These are phyloP conservation scores for Nidula microcarpa DNA, from an alignment of 768 basidiomycete species.

Conservation along the genomic window DNA sequence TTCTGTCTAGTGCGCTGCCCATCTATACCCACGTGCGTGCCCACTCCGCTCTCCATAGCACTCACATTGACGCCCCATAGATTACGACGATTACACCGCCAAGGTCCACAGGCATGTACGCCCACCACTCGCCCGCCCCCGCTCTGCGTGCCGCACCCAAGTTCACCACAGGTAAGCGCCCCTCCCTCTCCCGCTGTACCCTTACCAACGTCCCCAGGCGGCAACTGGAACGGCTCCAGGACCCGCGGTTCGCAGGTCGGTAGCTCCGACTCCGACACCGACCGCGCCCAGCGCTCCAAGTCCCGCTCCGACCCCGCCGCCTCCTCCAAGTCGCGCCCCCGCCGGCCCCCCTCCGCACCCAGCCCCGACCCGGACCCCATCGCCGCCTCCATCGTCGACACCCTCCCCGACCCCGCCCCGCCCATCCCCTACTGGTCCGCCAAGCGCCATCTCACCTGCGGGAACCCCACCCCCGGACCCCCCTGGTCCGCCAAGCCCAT, in stretches of 20 bases:
- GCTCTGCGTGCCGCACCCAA: no score
- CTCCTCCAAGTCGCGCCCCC: not conserved
- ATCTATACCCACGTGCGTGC: no score
- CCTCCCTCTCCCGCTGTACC: no score
- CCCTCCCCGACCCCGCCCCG: conserved; percentile 46
- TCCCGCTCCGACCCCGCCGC: not conserved
- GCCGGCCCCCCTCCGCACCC: conserved; percentile 34
- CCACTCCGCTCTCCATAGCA: no score
- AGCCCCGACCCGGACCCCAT: conserved; percentile 38
- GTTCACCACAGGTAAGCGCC: not conserved
- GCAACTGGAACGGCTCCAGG: no score
- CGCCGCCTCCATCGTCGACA: conserved; percentile 49
- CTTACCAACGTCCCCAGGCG: no score
- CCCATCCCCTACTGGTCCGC: conserved; percentile 81
- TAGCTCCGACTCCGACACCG: conserved; percentile 53
- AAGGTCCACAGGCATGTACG: no score
- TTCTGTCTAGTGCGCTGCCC: no score
- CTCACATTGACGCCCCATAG: no score
- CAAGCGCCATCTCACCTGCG: conserved; percentile 88
- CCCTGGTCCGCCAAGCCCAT: conserved; percentile 62
- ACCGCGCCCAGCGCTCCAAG: not conserved
- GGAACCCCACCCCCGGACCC: conserved; percentile 75
- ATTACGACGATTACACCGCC: no score
- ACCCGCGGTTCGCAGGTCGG: not conserved
- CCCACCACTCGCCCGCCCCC: no score